Evolutionary conservation across 257 asterid genomes (phyloP), one percentile per base, ranked within the genome.

Genomic region (Cordia subcordata): DNA sequence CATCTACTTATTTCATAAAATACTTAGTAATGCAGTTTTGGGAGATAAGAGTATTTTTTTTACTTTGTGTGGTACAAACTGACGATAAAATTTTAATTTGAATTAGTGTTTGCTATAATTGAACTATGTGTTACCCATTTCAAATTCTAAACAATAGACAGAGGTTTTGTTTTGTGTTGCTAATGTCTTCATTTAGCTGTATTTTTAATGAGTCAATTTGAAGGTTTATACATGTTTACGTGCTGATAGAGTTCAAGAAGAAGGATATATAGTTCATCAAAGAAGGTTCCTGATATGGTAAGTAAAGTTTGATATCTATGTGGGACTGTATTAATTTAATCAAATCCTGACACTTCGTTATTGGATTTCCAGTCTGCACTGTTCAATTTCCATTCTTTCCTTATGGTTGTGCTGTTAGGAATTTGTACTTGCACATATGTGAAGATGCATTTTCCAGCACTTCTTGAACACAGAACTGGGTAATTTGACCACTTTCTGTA

Each of bases 381-480:
- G 53, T 90, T 90, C 96, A 90, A 90, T 80, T 87, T 87, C 79
- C 94, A 85, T 67, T 90, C 97, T 8, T 90, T 90, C 81, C 87
- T 90, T 61, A 85, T 91, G 6, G 96, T 87, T 13, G 96, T 87
- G 72, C 70, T 83, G 75, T 76, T 90, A 42, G 98, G 96, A 67
- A 83, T 90, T 51, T 90, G 96, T 80, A 84, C 94, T 51, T 90
- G 98, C 83, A 83, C 98, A 19, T 87, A 73, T 66, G 82, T 90
- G 72, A 87, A 90, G 89, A 78, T 87, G 67, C 94, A 90, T 53
- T 90, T 87, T 71, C 85, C 96, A 37, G 96, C 95, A 32, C 95
- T 90, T 72, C 94, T 85, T 53, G 95, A 90, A 74, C 95, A 82
- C 40, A 83, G 89, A 72, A 85, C 97, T 55, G 97, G 98, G 95